These are phyloP conservation scores for Talaromyces sp. DNA, from an alignment of 2,329 filamentous ascomycete species.

Conservation along the genomic window DNA sequence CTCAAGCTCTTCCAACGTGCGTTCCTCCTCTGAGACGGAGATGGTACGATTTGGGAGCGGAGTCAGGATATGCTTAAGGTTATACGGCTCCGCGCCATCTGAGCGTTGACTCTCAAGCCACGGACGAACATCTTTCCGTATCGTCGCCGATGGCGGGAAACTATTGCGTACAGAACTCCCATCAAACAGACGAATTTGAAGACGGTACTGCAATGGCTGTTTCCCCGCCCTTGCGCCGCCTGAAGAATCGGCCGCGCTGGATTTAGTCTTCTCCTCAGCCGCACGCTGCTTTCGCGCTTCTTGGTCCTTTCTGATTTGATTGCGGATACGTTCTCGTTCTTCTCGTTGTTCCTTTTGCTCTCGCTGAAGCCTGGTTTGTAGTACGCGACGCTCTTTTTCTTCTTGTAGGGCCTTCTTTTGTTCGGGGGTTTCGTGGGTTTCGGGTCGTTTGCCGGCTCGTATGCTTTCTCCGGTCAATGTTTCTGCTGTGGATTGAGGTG, in stretches of 20 bases:
- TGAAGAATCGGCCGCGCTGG: not conserved
- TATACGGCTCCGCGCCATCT: constrained; percentile 66
- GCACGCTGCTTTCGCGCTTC: constrained; percentile 62
- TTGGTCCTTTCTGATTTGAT: constrained; percentile 75
- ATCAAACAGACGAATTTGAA: constrained; percentile 82
- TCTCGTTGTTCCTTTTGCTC: constrained; percentile 65
- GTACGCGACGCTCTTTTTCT: constrained; percentile 50
- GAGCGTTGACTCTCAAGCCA: constrained; percentile 70
- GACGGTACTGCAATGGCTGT: constrained; percentile 46
- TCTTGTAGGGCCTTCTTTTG: constrained; percentile 10
- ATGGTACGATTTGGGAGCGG: constrained; percentile 74
- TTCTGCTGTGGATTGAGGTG: constrained; percentile 19
- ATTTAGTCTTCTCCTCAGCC: constrained; percentile 24
- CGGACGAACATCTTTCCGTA: constrained; percentile 65
- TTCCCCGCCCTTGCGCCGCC: constrained; percentile 19
- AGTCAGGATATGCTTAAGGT: constrained; percentile 78
- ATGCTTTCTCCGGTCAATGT: constrained; percentile 28
- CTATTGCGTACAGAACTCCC: constrained; percentile 73
- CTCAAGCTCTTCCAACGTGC: constrained; percentile 66
- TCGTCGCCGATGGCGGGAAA: constrained; percentile 64
- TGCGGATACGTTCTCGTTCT: constrained; percentile 69
- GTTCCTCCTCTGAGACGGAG: constrained; percentile 70
- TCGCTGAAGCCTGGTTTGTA: constrained; percentile 61
- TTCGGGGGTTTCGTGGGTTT: constrained; percentile 8
- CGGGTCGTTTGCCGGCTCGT: constrained; percentile 24